Evolutionary conservation across 257 asterid genomes (phyloP), one percentile per base, ranked within the genome.

Genomic region (Ajuga chamaepitys): DNA sequence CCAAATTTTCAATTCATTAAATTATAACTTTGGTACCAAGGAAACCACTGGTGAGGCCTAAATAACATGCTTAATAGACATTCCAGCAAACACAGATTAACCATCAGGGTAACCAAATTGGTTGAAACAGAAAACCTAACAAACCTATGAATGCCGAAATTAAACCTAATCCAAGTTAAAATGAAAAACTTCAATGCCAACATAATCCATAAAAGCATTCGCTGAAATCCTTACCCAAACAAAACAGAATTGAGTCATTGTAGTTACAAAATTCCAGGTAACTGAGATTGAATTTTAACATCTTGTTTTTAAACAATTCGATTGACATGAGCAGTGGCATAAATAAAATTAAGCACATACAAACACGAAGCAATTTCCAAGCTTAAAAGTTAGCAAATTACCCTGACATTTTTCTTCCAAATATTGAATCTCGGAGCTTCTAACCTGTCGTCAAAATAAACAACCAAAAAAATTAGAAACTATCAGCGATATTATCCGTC

Each of bases 341-440:
- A 53, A 41, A 48, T 20, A 53, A 35, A 52, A 25, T 53, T 13
- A 21, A 30, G 38, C 47, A 44, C 1, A 18, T 1, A 11, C 20
- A 35, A 4, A 51, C 2, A 47, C 2, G 16, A 62, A 38, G 18
- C 14, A 42, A 44, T 28, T 4, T 26, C 9, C 5, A 41, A 9
- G 9, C 28, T 12, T 45, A 21, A 14, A 17, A 52, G 25, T 1
- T 12, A 22, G 44, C 20, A 37, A 59, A 18, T 51, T 71, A 75
- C 80, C 80, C 74, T 12, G 77, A 71, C 81, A 76, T 75, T 61
- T 54, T 76, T 35, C 74, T 32, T 54, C 66, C 24, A 44, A 74
- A 41, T 38, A n/a, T n/a, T 17, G 16, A 21, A 61, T 45, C 72
- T 55, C 64, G 58, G 58, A 66, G 64, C 67, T 71, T 51, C 62